A percentile compares a stretch with the other conserved stretches of the same genome.
These are phyloP conservation scores for Epichloe elymi DNA, from an alignment of 2,329 filamentous ascomycete genomes.

Conservation along the genomic window DNA sequence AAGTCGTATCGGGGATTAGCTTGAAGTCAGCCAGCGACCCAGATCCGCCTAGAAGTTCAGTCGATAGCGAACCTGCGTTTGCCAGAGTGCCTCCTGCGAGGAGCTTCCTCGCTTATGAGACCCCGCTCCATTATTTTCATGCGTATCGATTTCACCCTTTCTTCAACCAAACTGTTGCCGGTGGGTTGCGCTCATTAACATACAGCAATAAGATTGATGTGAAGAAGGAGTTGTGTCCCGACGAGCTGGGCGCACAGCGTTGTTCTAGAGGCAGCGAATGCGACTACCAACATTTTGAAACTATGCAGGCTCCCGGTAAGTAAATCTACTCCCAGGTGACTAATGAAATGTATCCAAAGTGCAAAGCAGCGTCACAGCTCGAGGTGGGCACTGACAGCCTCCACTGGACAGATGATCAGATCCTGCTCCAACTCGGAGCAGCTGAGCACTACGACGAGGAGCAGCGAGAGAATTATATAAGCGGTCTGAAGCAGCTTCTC, in stretches of 20 bases:
- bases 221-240: slow-evolving; percentile 60
- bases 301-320: slow-evolving; percentile 26
- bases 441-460: slow-evolving; percentile 50
- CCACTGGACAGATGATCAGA: slow-evolving; percentile 50
- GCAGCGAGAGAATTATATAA: slow-evolving; percentile 47
- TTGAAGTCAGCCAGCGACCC: neutral
- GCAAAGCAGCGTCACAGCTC: slow-evolving; percentile 7
- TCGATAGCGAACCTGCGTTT: slow-evolving; percentile 11
- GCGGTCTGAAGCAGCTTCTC: slow-evolving; percentile 48
- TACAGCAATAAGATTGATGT: slow-evolving; percentile 86
- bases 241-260: slow-evolving; percentile 53
- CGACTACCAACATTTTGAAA: slow-evolving; percentile 61
- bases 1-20: neutral
- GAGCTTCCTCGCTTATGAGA: slow-evolving; percentile 54
- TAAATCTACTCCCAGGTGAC: slow-evolving; percentile 9
- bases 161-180: slow-evolving; percentile 54
- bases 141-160: slow-evolving; percentile 82
- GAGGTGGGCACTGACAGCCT: slow-evolving; percentile 34
- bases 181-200: slow-evolving; percentile 77
- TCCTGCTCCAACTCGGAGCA: slow-evolving; percentile 58
- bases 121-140: slow-evolving; percentile 69
- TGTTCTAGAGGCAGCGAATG: slow-evolving; percentile 64
- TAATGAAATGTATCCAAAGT: slow-evolving; percentile 7
- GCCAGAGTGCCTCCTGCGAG: slow-evolving; percentile 7
- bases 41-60: neutral